Percentiles rank a stretch among this genome's conserved stretches.
Evolutionary conservation across 805 yeast species (phyloP).

Genomic region (Candida namnaoensis): DNA sequence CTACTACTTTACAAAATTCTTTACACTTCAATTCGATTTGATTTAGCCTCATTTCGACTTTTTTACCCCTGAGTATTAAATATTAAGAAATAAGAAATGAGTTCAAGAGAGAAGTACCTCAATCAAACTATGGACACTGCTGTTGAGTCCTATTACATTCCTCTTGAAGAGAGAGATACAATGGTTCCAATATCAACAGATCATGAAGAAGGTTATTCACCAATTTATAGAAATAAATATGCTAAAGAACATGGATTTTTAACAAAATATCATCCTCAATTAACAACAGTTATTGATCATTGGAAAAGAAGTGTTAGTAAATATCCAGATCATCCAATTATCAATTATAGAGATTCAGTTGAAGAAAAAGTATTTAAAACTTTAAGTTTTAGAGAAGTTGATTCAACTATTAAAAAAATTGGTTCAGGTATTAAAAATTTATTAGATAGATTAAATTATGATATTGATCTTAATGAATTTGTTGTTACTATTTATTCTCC

Average conservation of each 20-base stretch:
- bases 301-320: slow-evolving; percentile 27
- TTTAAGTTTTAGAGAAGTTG: slow-evolving; percentile 30
- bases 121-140: slow-evolving; percentile 1
- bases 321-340: slow-evolving; percentile 24
- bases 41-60: too few relatives aligned
- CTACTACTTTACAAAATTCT: too few relatives aligned
- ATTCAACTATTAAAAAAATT: slow-evolving; percentile 29
- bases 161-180: too few relatives aligned
- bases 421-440: slow-evolving; percentile 42
- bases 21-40: too few relatives aligned
- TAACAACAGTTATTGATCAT: slow-evolving; percentile 28
- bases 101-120: slow-evolving; percentile 6
- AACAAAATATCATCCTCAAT: slow-evolving; percentile 22
- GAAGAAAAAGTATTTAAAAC: slow-evolving; percentile 27
- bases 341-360: slow-evolving; percentile 20
- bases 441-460: neutral
- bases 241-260: slow-evolving; percentile 17
- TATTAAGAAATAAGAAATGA: too few relatives aligned
- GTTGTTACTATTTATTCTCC: slow-evolving; percentile 43
- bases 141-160: neutral
- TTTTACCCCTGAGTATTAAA: too few relatives aligned
- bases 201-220: slow-evolving; percentile 30
- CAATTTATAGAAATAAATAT: slow-evolving; percentile 29
- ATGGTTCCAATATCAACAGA: slow-evolving; percentile 1
- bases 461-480: slow-evolving; percentile 19